Evolutionary conservation across 331 rosid genomes (phyloP), one percentile per base, ranked within the genome.

Genomic region (Malus hybrid): DNA sequence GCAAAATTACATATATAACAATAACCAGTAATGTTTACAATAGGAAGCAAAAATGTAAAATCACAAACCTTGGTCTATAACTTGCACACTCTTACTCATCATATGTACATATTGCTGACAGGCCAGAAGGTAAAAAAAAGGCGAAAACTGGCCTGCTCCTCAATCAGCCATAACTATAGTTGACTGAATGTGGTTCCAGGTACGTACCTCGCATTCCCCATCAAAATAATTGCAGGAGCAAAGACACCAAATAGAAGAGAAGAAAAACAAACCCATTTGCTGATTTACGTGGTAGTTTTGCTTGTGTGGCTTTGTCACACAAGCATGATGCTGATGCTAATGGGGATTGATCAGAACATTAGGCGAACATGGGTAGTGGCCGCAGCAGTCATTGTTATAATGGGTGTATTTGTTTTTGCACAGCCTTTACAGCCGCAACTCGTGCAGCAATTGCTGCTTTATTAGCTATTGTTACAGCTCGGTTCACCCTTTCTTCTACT

Each of bases 361-460:
- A 74, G 71, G 82, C 74, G 6, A 39, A 61, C 56, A 71, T 42
- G 16, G 28, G 80, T 39, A 11, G 83, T 67, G 32, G 32, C 15
- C 32, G 72, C 52, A 15, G 19, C 86, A 81, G 79, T 63, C 76
- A 46, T 74, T 46, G 82, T 77, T 70, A 27, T 69, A 64, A 36
- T 65, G 81, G 57, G 62, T 78, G 87, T 87, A 91, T 80, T 76
- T 82, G 88, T 48, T 83, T 88, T 72, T 94, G 97, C 81, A 91
- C 96, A 34, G 96, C 96, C 81, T 90, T 94, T 31, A 91, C 83
- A 24, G 98, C 95, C 0, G 90, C 93, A 55, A 87, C 97, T 88
- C 96, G 86, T 8, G 98, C 97, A 64, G 98, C 93, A 3, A 75
- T 91, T 74, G 97, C 97, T 61, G 97, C 93, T 87, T 83, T 91